Base-by-base conservation (phyloP, 768 basidiomycete genomes). In the Boletus barrowsii region DNA sequence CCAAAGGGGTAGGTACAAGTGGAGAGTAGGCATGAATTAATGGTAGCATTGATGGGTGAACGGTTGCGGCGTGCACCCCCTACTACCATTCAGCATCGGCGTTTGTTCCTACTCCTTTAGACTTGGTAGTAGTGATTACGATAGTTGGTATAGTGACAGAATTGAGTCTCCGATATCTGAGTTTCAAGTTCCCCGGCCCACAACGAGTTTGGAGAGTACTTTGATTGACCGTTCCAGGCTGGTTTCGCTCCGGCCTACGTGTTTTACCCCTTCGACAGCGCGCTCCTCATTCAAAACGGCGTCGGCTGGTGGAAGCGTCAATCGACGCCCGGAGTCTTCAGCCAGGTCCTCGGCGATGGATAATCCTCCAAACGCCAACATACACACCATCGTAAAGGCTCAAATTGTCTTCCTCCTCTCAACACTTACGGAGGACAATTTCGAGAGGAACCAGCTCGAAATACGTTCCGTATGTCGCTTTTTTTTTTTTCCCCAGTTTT, bases 391-490 rank as follows among this genome's bases (percentile, higher is more conserved):
- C 72, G 91, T 93, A 76, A 91, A 90, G 75, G 90, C 95, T 56
- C 95, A 99, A 79, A 95, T 99, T 68, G 94, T 96, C 62, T 98
- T 99, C 75, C 81, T 98, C 54, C 82, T 99, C 61, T 93, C 92
- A 29, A 98, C 93, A 26, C 83, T 98, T 57, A 93, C 92, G 55
- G 96, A 98, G 75, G 96, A 98, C 65, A 94, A 93, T 74, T 99
- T 93, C 70, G 91, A 92, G 68, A 84, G 91, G 68, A 93, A 97
- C 73, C 88, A 94, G 69, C 76, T 84, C 53, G 95, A 99, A 77
- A 97, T 99, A 65, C 87, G 93, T 68, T 92, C 91, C 53, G 96
- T 98, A 68, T 63, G 93, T 80, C 43, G 17, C 51, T 50, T 47
- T 55, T 59, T 64, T 55, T n/a, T 49, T 39, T 39, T 10, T 18